phyloP scores from a whole-genome alignment of 768 basidiomycete species.

The Kondoa malvinella region DNA sequence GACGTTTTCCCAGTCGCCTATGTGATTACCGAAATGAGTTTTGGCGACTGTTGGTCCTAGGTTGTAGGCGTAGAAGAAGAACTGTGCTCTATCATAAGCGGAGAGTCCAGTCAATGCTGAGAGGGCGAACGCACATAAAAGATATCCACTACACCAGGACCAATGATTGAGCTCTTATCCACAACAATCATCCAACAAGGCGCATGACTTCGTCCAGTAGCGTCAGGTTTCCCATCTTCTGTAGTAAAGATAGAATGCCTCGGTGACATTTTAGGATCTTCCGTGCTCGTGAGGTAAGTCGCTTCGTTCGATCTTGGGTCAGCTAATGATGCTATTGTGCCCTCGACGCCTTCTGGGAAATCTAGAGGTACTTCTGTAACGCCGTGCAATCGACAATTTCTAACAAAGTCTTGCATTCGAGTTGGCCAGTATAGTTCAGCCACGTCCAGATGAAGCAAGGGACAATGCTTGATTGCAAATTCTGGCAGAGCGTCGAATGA shows the following conservation, averaged over 20 bases:
- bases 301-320: not conserved
- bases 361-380: not conserved
- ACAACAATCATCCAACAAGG: not conserved
- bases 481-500: not conserved
- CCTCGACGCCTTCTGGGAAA: not conserved
- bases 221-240: not conserved
- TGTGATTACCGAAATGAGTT: not conserved
- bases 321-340: not conserved
- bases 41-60: not conserved
- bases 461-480: not conserved
- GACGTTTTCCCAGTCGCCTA: not conserved
- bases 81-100: not conserved
- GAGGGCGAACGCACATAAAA: not conserved
- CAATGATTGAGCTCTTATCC: not conserved
- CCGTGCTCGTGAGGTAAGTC: not conserved
- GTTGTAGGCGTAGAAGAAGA: not conserved
- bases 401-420: not conserved
- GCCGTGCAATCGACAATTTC: not conserved
- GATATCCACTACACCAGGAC: not conserved
- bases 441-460: not conserved
- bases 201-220: not conserved
- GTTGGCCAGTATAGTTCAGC: not conserved
- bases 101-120: not conserved
- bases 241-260: not conserved
- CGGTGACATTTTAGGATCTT: not conserved